These are phyloP conservation scores for Diplodia intermedia DNA, from an alignment of 2,329 filamentous ascomycete genomes.

Conservation along the genomic window DNA sequence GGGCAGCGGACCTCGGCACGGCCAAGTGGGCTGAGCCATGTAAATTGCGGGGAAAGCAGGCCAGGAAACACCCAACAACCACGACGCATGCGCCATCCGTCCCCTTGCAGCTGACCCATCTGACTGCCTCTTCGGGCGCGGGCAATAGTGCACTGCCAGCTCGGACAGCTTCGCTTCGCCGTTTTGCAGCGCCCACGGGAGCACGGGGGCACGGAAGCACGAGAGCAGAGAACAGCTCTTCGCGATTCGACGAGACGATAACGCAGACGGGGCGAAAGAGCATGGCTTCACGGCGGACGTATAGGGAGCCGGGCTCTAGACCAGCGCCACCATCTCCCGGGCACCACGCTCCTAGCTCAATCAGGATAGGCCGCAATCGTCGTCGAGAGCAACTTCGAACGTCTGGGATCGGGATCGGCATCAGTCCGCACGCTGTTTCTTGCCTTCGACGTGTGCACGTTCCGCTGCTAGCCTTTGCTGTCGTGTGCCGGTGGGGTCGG, in stretches of 20 bases:
- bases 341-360: slow-evolving; percentile 4
- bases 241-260: neutral
- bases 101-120: neutral
- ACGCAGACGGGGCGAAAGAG: neutral
- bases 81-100: neutral
- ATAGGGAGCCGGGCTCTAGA: slow-evolving; percentile 13
- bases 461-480: neutral
- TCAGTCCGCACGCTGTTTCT: neutral
- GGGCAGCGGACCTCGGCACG: neutral
- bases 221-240: neutral
- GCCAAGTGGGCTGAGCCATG: neutral
- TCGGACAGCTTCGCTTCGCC: neutral
- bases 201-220: no score
- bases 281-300: neutral
- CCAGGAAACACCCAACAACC: neutral
- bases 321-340: slow-evolving; percentile 6
- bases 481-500: neutral
- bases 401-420: slow-evolving; percentile 20
- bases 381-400: slow-evolving; percentile 14
- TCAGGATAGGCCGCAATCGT: slow-evolving; percentile 10
- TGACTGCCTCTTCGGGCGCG: neutral
- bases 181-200: neutral
- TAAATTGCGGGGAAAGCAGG: neutral
- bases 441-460: neutral
- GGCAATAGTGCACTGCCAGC: neutral